Conservation (phyloP, 1,284 basidiomycete species). For the Pholiota adiposa region DNA sequence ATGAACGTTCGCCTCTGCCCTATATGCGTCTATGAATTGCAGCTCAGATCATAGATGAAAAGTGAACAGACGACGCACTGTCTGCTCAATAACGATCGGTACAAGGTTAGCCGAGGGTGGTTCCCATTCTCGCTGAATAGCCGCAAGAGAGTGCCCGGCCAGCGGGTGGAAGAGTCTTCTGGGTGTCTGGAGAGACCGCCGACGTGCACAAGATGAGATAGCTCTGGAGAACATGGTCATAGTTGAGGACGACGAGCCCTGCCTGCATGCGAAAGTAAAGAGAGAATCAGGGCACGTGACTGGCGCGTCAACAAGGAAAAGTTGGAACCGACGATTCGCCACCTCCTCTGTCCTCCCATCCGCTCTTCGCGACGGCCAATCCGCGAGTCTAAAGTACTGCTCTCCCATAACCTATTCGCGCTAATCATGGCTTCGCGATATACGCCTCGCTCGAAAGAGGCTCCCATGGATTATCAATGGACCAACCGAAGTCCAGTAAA, state of each 20-base stretch:
- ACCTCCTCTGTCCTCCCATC: background rate
- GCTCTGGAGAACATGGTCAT: constrained; percentile 24
- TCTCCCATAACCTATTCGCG: background rate
- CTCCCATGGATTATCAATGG: constrained; percentile 81
- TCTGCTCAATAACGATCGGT: constrained; percentile 93
- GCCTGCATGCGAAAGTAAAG: constrained; percentile 12
- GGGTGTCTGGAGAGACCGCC: constrained; percentile 5
- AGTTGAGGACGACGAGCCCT: background rate
- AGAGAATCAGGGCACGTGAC: constrained; percentile 28
- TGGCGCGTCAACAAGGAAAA: constrained; percentile 39
- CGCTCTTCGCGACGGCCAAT: background rate
- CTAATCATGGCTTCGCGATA: constrained; percentile 16
- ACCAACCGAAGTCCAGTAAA: constrained; percentile 47
- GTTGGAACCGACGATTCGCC: background rate
- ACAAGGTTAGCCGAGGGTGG: constrained; percentile 65
- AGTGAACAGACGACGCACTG: constrained; percentile 52
- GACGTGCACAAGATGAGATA: constrained; percentile 11
- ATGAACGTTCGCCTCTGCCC: constrained; percentile 92
- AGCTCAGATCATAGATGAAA: background rate
- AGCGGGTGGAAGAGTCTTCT: constrained; percentile 49
- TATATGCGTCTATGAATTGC: constrained; percentile 34
- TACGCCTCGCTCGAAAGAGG: constrained; percentile 62
- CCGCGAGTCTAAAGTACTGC: background rate
- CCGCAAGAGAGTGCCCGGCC: constrained; percentile 40
- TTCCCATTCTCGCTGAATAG: constrained; percentile 38